Evolutionary conservation across 495 filamentous ascomycete genomes (phyloP), one percentile per base, ranked within the genome.

Genomic region (Xylaria flabelliformis): DNA sequence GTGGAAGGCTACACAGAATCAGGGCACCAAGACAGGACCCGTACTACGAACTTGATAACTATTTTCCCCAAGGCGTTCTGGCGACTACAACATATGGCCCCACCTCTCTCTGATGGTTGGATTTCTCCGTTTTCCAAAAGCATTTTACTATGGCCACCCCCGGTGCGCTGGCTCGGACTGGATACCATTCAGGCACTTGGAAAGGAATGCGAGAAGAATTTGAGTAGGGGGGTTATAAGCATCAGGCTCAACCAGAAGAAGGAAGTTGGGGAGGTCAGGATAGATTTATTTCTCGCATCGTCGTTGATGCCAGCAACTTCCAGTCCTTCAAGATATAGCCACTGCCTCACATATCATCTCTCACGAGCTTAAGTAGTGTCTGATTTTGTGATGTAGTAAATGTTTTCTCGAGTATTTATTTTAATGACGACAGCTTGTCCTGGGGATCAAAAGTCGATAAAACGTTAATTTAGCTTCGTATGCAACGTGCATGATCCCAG

Each of bases 271-370:
- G 59, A 51, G 34, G 21, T 46, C 67, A 51, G 29, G 58, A 70
- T 70, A 70, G 67, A 70, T 63, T 63, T 70, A 7, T 10, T 26
- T 63, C 63, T 62, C 42, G 67, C 42, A 46, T 70, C 56, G 7
- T 70, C 17, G 21, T 29, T 62, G 32, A 34, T 63, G 44, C 32
- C 32, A 41, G 13, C 34, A 32, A 32, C 46, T 63, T 41, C 21
- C 34, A 46, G 58, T 26, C 58, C 44, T 63, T 63, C 32, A 71
- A 69, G 66, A 74, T 74, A 74, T 74, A 64, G 46, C 56, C 56
- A 68, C 34, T 71, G 21, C 44, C 70, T 66, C 48, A 70, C 32
- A 59, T 69, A 21, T 56, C 10, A 56, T 19, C 51, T 56, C 51
- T 32, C 24, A 56, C 24, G 51, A 56, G 51, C 24, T 29, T 6